These are phyloP conservation scores for Tricholoma flavovirens DNA, from an alignment of 768 basidiomycete genomes.

Conservation along the genomic window DNA sequence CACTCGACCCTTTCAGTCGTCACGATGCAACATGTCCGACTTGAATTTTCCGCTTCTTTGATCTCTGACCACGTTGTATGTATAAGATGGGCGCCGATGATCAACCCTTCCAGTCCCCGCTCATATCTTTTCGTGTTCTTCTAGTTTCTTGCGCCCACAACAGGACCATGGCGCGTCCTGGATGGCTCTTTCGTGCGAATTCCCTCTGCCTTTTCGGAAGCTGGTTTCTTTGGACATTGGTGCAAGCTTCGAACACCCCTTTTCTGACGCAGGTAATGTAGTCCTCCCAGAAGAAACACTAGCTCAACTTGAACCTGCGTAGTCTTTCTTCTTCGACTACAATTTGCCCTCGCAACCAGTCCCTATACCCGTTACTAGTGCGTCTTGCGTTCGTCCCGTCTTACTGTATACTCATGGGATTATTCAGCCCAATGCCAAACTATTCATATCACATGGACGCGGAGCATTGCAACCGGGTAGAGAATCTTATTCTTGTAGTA, in stretches of 20 bases:
- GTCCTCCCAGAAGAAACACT: background rate
- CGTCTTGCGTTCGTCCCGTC: background rate
- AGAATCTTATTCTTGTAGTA: constrained; percentile 2
- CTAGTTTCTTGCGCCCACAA: background rate
- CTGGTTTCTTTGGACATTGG: constrained; percentile 1
- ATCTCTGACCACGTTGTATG: too few relatives aligned
- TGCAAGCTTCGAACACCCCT: constrained; percentile 8
- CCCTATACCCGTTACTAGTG: constrained; percentile 37
- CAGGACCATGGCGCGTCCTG: background rate
- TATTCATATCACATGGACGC: constrained; percentile 37
- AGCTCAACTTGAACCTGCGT: background rate
- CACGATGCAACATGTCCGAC: too few relatives aligned
- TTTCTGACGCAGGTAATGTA: constrained; percentile 11
- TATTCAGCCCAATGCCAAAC: constrained; percentile 38
- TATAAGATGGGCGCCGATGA: background rate
- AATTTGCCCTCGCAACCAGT: constrained; percentile 27
- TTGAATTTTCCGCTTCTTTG: too few relatives aligned
- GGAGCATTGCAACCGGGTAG: constrained; percentile 36
- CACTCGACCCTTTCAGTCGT: too few relatives aligned
- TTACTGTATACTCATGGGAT: background rate
- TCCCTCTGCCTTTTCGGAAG: background rate
- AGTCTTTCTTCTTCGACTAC: constrained; percentile 45
- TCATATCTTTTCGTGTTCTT: too few relatives aligned
- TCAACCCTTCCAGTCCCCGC: too few relatives aligned
- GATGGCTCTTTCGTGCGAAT: background rate